A percentile compares a stretch with the other conserved stretches of the same genome.
Conservation (phyloP, 352 stramenopile genomes). For the Phytophthora niederhauseri region DNA sequence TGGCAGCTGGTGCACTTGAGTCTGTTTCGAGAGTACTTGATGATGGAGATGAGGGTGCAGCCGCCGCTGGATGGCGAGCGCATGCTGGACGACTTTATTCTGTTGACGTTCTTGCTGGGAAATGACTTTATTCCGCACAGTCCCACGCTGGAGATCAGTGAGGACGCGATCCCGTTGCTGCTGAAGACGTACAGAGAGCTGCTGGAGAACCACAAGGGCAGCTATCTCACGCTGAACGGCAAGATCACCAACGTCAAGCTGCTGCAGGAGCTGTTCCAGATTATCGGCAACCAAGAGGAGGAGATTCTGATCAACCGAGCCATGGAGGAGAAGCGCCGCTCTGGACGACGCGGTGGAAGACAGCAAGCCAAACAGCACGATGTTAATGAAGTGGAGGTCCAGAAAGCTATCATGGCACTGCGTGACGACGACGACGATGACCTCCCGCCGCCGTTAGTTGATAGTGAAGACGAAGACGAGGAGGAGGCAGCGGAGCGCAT, state of each 20-base stretch:
- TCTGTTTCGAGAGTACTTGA: conserved; percentile 97
- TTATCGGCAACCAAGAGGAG: conserved; percentile 94
- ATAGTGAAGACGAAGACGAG: conserved; percentile 57
- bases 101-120: conserved; percentile 99
- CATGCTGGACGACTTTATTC: conserved; percentile 99
- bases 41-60: conserved; percentile 94
- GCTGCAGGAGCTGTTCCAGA: conserved; percentile 93
- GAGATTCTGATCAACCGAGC: conserved; percentile 91
- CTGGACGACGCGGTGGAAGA: conserved; percentile 37
- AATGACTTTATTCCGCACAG: conserved; percentile 99
- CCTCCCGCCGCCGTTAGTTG: conserved; percentile 33
- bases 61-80: conserved; percentile 85
- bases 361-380: conserved; percentile 44
- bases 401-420: conserved; percentile 53
- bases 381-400: conserved; percentile 51
- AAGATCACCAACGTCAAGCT: conserved; percentile 90
- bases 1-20: conserved; percentile 98
- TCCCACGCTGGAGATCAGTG: conserved; percentile 98
- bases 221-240: conserved; percentile 94
- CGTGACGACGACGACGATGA: conserved; percentile 53
- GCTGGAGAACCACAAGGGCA: conserved; percentile 75
- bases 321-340: conserved; percentile 57
- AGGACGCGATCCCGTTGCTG: conserved; percentile 97
- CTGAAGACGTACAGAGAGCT: conserved; percentile 93
- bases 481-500: conserved; percentile 54